Base-by-base conservation (phyloP, 495 filamentous ascomycete species). In the Massariosphaeria phaeospora region DNA sequence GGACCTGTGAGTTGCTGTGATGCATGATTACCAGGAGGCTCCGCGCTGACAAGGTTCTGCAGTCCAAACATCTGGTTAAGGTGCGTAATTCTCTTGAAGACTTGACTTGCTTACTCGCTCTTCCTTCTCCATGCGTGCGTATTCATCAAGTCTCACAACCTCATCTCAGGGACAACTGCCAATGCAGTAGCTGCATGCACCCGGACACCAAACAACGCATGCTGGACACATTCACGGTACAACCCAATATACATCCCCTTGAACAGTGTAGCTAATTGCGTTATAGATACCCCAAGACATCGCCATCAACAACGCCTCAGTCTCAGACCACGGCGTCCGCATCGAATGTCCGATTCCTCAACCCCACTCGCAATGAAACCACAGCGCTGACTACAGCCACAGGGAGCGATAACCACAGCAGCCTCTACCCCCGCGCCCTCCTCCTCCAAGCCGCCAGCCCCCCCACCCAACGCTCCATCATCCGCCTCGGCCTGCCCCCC, bases 111-210 rank as follows among this genome's bases (percentile, higher is more conserved):
- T n/a, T n/a, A n/a, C n/a, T n/a, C n/a, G n/a, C n/a, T n/a, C n/a
- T n/a, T n/a, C n/a, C n/a, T n/a, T n/a, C n/a, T n/a, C n/a, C n/a
- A n/a, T n/a, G n/a, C n/a, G n/a, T n/a, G n/a, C n/a, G n/a, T n/a
- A n/a, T n/a, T n/a, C n/a, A n/a, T n/a, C n/a, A n/a, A n/a, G n/a
- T n/a, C n/a, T n/a, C n/a, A n/a, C n/a, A n/a, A n/a, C n/a, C n/a
- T n/a, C n/a, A n/a, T n/a, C n/a, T n/a, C 21, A 91, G 89, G 61
- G 89, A 95, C 48, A 86, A 90, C 63, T 95, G 89, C 64, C 86
- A 82, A 43, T 95, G 89, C 63, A 52, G 66, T 0, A 66, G 72
- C 42, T 96, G 90, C 66, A 74, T 89, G 9, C 83, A 95, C 65
- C 81, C 79, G 52, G 80, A 85, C 46, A 96, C 90, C 12, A 80